Evolutionary conservation across 1,284 basidiomycete genomes (phyloP).

Genomic region (Irpex rosettiformis): DNA sequence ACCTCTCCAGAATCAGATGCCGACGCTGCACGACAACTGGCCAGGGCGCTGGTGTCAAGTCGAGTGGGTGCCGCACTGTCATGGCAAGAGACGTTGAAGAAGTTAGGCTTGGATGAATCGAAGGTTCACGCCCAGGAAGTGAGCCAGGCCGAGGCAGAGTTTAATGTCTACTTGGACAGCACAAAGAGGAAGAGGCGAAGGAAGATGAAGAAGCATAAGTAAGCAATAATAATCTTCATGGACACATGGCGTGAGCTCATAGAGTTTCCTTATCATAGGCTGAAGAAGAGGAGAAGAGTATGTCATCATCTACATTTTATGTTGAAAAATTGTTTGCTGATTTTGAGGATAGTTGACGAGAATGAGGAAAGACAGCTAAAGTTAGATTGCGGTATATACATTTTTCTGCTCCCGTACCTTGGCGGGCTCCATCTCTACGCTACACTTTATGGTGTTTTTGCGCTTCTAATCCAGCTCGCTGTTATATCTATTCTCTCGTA

Average conservation of each 20-base stretch:
- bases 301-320: constrained; percentile 15
- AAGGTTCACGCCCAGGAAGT: constrained; percentile 43
- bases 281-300: constrained; percentile 62
- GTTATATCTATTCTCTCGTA: not conserved
- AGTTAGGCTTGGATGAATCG: constrained; percentile 53
- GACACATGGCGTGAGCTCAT: not conserved
- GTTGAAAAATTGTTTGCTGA: not conserved
- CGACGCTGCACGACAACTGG: constrained; percentile 71
- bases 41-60: constrained; percentile 62
- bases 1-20: constrained; percentile 65
- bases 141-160: constrained; percentile 52
- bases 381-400: not conserved
- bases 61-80: constrained; percentile 53
- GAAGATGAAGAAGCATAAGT: constrained; percentile 94
- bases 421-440: not conserved
- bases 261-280: constrained; percentile 36
- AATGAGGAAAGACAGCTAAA: constrained; percentile 10
- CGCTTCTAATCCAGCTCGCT: not conserved
- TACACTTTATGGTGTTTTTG: not conserved
- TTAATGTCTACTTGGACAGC: constrained; percentile 69
- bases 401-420: not conserved
- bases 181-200: constrained; percentile 77
- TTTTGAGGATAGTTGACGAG: constrained; percentile 2
- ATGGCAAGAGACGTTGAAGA: constrained; percentile 63
- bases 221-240: constrained; percentile 28